Evolutionary conservation across 2,329 filamentous ascomycete species (phyloP).

Genomic region (Alternaria sp.): DNA sequence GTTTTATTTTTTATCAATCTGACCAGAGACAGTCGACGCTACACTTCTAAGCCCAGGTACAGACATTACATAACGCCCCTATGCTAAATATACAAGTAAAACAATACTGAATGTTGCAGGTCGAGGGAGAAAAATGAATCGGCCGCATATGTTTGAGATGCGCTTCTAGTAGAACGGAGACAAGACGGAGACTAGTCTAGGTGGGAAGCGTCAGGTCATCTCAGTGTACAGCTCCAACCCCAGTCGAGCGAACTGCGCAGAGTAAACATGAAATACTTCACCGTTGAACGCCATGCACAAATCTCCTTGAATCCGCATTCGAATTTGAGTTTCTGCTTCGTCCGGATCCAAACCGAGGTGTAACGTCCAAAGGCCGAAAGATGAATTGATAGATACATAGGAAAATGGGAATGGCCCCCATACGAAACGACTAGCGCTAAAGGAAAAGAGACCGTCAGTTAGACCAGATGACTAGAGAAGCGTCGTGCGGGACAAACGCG

Average conservation of each 20-base stretch:
- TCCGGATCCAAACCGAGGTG: constrained; percentile 35
- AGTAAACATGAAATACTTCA: constrained; percentile 23
- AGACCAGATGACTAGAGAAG: constrained; percentile 31
- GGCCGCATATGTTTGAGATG: constrained; percentile 16
- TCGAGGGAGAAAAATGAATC: constrained; percentile 2
- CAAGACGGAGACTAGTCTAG: constrained; percentile 5
- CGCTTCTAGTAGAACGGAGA: constrained; percentile 4
- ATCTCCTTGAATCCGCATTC: constrained; percentile 20
- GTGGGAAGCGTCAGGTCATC: constrained; percentile 27
- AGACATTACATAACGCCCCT: constrained; percentile 20
- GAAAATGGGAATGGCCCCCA: constrained; percentile 30
- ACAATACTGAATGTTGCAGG: constrained; percentile 9
- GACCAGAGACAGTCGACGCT: constrained; percentile 18
- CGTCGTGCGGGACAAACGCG: constrained; percentile 4
- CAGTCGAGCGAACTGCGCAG: constrained; percentile 33
- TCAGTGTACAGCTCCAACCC: constrained; percentile 36
- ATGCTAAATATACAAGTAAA: constrained; percentile 14
- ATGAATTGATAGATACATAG: constrained; percentile 41
- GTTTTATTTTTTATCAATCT: constrained; percentile 30
- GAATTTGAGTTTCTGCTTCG: constrained; percentile 24
- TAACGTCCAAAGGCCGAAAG: constrained; percentile 34
- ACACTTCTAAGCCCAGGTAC: constrained; percentile 10
- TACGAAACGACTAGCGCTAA: constrained; percentile 29
- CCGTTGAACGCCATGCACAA: constrained; percentile 33
- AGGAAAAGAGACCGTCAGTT: constrained; percentile 41